These are phyloP conservation scores for Plasmopara halstedii DNA, from an alignment of 352 stramenopile species.

Conservation along the genomic window DNA sequence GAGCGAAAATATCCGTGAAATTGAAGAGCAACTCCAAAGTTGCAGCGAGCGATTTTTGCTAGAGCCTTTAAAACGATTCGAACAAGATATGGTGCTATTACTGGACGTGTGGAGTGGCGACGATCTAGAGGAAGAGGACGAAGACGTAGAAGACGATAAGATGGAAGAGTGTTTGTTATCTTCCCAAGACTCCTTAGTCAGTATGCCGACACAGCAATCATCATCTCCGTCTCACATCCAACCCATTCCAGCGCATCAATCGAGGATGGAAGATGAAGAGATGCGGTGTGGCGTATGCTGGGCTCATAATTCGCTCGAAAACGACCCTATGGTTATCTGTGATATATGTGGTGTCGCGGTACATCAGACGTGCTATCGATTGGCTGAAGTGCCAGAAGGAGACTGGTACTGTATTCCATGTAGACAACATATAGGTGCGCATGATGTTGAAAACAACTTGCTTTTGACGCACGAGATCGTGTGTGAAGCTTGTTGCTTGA, in stretches of 20 bases:
- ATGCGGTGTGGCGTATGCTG: slow-evolving; percentile 58
- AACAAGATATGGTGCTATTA: slow-evolving; percentile 57
- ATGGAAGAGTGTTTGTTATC: slow-evolving; percentile 10
- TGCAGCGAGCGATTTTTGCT: slow-evolving; percentile 44
- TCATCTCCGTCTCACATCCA: background rate
- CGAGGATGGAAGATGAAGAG: slow-evolving; percentile 12
- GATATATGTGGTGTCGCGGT: slow-evolving; percentile 62
- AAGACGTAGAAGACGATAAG: slow-evolving; percentile 12
- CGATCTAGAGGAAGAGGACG: slow-evolving; percentile 10
- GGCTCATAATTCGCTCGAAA: slow-evolving; percentile 52
- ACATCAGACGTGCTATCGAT: slow-evolving; percentile 76
- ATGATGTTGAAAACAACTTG: slow-evolving; percentile 34
- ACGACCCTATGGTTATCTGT: slow-evolving; percentile 76
- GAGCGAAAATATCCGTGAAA: slow-evolving; percentile 41
- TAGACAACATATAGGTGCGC: slow-evolving; percentile 31
- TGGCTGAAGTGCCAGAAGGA: slow-evolving; percentile 52
- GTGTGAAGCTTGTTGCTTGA: slow-evolving; percentile 45
- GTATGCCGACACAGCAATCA: background rate
- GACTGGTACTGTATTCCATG: slow-evolving; percentile 80
- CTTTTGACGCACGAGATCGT: slow-evolving; percentile 46
- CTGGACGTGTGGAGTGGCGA: slow-evolving; percentile 37
- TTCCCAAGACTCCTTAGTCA: slow-evolving; percentile 3
- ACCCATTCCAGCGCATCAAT: background rate
- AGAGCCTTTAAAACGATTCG: slow-evolving; percentile 48
- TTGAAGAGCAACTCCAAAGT: slow-evolving; percentile 34